Evolutionary conservation across 164 flowering plant species (phyloP).

Genomic region (Magnolia kwangsiensis): DNA sequence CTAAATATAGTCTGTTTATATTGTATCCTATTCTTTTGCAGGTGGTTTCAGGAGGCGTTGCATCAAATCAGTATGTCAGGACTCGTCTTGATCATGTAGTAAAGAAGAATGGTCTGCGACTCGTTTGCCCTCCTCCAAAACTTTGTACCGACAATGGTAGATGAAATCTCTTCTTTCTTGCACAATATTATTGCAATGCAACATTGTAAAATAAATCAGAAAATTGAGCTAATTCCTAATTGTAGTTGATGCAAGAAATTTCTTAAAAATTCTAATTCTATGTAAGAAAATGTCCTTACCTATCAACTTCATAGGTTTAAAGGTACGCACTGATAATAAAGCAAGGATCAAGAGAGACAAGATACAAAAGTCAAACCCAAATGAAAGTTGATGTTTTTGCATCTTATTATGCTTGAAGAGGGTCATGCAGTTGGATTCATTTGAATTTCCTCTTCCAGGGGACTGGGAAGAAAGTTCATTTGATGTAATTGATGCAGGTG

Average conservation of each 20-base stretch:
- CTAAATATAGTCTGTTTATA: not conserved
- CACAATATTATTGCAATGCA: not conserved
- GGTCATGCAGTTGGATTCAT: not conserved
- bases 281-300: not conserved
- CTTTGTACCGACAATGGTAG: slow-evolving; percentile 97
- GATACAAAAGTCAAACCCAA: not conserved
- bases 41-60: slow-evolving; percentile 98
- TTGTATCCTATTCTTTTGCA: slow-evolving; percentile 20
- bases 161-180: slow-evolving; percentile 7
- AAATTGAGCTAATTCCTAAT: not conserved
- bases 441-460: not conserved
- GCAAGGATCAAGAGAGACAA: not conserved
- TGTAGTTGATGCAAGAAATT: too few species aligned
- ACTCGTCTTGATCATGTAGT: slow-evolving; percentile 62
- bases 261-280: not conserved
- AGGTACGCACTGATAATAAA: not conserved
- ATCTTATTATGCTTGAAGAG: not conserved
- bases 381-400: not conserved
- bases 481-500: too few species aligned
- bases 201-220: not conserved
- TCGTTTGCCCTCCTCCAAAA: slow-evolving; percentile 93
- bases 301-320: not conserved
- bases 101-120: slow-evolving; percentile 47
- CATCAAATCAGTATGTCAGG: slow-evolving; percentile 89
- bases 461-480: not conserved